Evolutionary conservation across 495 filamentous ascomycete genomes (phyloP).

Genomic region (Podospora fimiseda): DNA sequence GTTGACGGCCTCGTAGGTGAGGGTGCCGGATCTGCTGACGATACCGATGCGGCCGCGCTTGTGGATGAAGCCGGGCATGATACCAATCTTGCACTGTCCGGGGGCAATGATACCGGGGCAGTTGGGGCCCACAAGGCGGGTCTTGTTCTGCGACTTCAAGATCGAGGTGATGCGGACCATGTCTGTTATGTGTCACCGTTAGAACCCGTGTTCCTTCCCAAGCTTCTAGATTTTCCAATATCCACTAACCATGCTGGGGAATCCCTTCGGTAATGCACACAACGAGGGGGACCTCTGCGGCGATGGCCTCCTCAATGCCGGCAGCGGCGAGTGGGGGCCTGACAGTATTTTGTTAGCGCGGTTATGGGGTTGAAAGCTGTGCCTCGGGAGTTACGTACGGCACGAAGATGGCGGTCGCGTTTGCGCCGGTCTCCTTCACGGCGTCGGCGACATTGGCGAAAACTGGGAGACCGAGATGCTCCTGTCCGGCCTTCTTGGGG

Average conservation of each 20-base stretch:
- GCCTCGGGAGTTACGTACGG: constrained; percentile 53
- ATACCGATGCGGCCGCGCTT: constrained; percentile 98
- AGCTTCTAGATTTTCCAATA: background rate
- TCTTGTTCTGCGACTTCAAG: constrained; percentile 95
- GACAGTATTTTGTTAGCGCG: constrained; percentile 6
- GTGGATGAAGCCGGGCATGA: constrained; percentile 99
- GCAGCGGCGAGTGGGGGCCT: constrained; percentile 86
- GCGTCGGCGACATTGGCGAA: constrained; percentile 87
- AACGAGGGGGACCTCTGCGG: constrained; percentile 83
- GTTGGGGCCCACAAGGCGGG: constrained; percentile 92
- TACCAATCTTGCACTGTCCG: constrained; percentile 99
- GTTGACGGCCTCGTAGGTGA: constrained; percentile 99
- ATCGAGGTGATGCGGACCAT: constrained; percentile 99
- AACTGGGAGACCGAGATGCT: constrained; percentile 86
- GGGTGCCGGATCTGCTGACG: constrained; percentile 94
- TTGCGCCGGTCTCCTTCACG: constrained; percentile 84
- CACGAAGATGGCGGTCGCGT: constrained; percentile 93
- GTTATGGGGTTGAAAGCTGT: background rate
- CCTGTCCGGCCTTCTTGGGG: constrained; percentile 91
- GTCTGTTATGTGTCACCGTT: constrained; percentile 46
- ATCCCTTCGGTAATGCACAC: constrained; percentile 99
- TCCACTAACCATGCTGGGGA: constrained; percentile 76
- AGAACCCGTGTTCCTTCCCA: constrained; percentile 1
- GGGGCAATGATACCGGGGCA: constrained; percentile 97
- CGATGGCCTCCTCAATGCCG: constrained; percentile 95